Base-by-base conservation (phyloP, 1,284 basidiomycete species). In the Moniliella sp. region DNA sequence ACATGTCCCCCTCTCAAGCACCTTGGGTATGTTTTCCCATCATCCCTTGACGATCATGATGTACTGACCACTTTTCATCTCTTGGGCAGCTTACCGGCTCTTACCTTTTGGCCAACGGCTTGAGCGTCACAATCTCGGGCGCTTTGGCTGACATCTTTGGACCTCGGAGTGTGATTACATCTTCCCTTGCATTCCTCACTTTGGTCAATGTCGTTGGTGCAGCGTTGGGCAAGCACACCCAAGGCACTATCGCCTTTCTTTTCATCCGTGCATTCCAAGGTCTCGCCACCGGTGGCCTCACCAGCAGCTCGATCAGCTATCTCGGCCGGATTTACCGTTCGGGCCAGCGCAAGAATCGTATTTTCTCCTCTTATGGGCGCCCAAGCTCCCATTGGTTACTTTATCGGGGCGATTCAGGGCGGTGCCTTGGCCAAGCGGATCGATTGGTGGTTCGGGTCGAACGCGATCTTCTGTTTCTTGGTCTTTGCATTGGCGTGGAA, bases 271-370 rank as follows among this genome's bases (percentile, higher is more conserved):
- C 37, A 18, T 25, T 34, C 15, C 35, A 38, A 29, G 42, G 42
- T 18, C 13, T 39, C 5, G 23, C 35, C 8, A 18, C 40, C n/a
- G 42, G 42, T 10, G 42, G 28, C 11, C 30, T 44, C 11, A 29
- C 31, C 12, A 35, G 37, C 4, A 21, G 32, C 4, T 26, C 25
- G 13, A 39, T 44, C 13, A 31, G 28, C 14, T 16, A 41, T 8
- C 27, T 44, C n/a, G 42, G 42, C 11, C 25, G 39, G 16, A 30
- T 34, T 18, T 44, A 44, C 34, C 15, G 28, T 28, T 42, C 42
- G 4, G 42, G 42, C 11, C 15, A 23, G 11, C 23, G 42, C 18
- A 44, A 44, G 33, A 44, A 42, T 17, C 23, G 42, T 11, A 37
- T 30, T 15, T 44, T 44, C 27, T 19, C 16, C 25, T n/a, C 14